Conservation (phyloP, 23 red algal species). For the Gracilariopsis chorda region DNA sequence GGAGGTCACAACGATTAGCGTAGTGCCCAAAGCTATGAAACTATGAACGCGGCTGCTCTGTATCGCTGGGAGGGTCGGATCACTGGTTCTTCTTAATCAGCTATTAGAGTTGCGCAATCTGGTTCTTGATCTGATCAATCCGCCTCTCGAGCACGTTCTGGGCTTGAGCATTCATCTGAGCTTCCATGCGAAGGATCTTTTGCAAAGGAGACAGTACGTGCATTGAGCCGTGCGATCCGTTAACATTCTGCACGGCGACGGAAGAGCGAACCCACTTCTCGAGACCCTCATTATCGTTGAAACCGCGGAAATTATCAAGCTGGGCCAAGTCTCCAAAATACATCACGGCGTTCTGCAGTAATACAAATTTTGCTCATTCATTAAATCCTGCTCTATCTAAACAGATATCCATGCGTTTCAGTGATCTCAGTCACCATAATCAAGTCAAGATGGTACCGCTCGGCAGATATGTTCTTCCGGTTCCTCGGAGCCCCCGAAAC, state of each 20-base stretch:
- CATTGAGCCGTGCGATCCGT: too few species aligned
- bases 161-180: too few species aligned
- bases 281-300: neutral
- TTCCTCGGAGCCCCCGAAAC: neutral
- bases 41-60: too few species aligned
- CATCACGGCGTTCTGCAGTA: neutral
- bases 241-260: too few species aligned
- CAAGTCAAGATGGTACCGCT: neutral
- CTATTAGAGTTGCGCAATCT: too few species aligned
- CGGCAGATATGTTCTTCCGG: neutral
- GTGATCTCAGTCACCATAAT: neutral
- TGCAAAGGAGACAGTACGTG: too few species aligned
- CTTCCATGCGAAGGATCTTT: too few species aligned
- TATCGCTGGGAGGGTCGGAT: too few species aligned
- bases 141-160: too few species aligned
- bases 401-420: neutral
- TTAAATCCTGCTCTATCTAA: neutral
- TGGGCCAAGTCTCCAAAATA: neutral
- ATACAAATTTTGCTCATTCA: neutral
- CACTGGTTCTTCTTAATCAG: too few species aligned
- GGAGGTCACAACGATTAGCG: neutral
- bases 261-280: neutral
- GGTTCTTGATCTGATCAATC: too few species aligned
- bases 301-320: neutral
- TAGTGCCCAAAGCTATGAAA: neutral